phyloP scores from a whole-genome alignment of 495 filamentous ascomycete genomes.

The Xylaria flabelliformis region DNA sequence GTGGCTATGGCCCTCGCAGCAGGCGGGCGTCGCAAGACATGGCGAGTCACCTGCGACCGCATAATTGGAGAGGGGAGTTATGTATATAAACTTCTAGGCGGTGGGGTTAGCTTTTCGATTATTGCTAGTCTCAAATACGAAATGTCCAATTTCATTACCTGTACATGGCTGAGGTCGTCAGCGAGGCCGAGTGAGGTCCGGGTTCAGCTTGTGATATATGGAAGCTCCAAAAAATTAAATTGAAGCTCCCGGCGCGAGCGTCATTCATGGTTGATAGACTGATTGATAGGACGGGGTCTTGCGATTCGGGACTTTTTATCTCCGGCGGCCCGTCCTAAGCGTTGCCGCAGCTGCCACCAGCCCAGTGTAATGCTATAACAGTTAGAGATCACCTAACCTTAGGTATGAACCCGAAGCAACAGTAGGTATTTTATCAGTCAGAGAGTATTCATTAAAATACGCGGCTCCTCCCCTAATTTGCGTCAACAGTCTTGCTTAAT shows the following conservation, averaged over 20 bases:
- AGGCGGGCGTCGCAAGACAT: constrained; percentile 47
- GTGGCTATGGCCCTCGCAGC: constrained; percentile 34
- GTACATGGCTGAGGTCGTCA: constrained; percentile 37
- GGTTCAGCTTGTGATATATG: not conserved
- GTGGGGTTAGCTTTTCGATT: constrained; percentile 32
- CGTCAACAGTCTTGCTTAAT: too few relatives aligned
- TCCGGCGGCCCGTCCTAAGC: constrained; percentile 6
- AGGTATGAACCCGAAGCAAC: too few relatives aligned
- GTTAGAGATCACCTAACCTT: too few relatives aligned
- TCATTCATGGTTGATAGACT: constrained; percentile 19
- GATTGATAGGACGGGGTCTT: constrained; percentile 4
- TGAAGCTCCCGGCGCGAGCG: constrained; percentile 24
- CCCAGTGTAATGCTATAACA: too few relatives aligned
- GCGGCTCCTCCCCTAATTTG: too few relatives aligned
- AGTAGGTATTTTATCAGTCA: too few relatives aligned
- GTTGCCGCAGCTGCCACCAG: constrained; percentile 9
- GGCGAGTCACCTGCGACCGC: constrained; percentile 74
- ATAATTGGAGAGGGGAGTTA: constrained; percentile 57
- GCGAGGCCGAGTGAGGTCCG: constrained; percentile 10
- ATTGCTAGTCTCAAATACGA: not conserved
- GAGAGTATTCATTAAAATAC: too few relatives aligned
- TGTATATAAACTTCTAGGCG: constrained; percentile 34
- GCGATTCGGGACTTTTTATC: constrained; percentile 14
- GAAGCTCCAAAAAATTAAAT: constrained; percentile 12
- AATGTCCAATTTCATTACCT: constrained; percentile 32